These are phyloP conservation scores for Dactylellina haptotyla DNA, from an alignment of 2,329 filamentous ascomycete genomes.

Conservation along the genomic window DNA sequence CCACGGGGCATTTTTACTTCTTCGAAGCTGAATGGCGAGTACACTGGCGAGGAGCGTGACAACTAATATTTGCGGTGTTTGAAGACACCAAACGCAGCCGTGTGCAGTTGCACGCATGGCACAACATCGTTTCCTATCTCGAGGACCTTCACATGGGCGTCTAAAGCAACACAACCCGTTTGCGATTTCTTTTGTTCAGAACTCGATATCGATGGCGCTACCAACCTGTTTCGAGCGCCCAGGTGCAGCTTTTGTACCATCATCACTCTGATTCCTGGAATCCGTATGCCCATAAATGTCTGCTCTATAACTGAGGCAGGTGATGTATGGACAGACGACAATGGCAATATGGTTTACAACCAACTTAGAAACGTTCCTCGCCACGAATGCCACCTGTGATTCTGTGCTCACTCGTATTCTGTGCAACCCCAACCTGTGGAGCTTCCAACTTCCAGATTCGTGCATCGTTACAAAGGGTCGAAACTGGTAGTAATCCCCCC, in stretches of 20 bases:
- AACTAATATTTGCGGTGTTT: neutral
- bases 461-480: neutral
- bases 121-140: neutral
- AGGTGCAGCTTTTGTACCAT: no score
- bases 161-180: conserved; percentile 36
- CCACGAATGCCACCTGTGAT: no score
- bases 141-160: conserved; percentile 24
- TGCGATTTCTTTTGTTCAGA: conserved; percentile 20
- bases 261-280: no score
- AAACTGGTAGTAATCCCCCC: neutral
- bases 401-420: neutral
- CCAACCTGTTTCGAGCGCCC: no score
- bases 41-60: no score
- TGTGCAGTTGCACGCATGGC: conserved; percentile 17
- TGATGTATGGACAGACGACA: no score
- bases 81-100: conserved; percentile 16
- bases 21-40: no score
- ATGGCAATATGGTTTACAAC: no score
- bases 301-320: no score
- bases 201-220: neutral
- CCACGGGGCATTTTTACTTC: no score
- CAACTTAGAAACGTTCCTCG: no score
- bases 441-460: neutral
- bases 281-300: no score
- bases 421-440: neutral